A percentile compares a stretch with the other conserved stretches of the same genome.
Evolutionary conservation across 169 alveolate species (phyloP).

Genomic region (Theileria parva): DNA sequence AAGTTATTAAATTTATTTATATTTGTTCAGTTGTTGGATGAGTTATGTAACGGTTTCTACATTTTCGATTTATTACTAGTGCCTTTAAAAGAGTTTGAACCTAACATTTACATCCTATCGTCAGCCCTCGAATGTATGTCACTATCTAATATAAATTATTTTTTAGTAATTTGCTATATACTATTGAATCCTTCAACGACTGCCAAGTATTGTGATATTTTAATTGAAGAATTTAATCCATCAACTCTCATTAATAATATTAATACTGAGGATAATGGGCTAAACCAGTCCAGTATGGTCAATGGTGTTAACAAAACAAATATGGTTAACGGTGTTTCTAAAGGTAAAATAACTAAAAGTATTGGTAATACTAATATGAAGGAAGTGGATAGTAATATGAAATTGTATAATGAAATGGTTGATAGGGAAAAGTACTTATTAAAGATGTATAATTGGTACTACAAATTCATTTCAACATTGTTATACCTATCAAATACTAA

Average conservation of each 20-base stretch:
- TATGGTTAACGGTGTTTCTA: neutral
- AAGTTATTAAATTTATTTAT: neutral
- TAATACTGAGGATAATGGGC: neutral
- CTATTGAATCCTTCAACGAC: constrained; percentile 19
- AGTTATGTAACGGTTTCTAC: constrained; percentile 55
- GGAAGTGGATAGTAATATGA: neutral
- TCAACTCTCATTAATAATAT: constrained; percentile 26
- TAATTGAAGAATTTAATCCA: constrained; percentile 43
- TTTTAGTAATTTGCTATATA: constrained; percentile 10
- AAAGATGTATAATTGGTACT: constrained; percentile 6
- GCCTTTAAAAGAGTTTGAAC: constrained; percentile 52
- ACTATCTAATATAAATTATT: neutral
- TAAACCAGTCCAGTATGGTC: neutral
- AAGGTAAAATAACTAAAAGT: neutral
- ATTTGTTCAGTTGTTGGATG: constrained; percentile 29
- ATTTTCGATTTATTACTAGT: constrained; percentile 52
- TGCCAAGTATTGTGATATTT: constrained; percentile 12
- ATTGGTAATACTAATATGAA: neutral
- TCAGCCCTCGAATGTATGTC: constrained; percentile 33
- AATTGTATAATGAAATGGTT: neutral
- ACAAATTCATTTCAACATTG: constrained; percentile 10
- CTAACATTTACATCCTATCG: constrained; percentile 43
- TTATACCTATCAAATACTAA: constrained; percentile 7
- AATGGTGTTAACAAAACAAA: neutral
- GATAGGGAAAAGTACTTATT: neutral